A percentile compares a stretch with the other conserved stretches of the same genome.
These are phyloP conservation scores for Viola odorata DNA, from an alignment of 345 rosid genomes.

Conservation along the genomic window DNA sequence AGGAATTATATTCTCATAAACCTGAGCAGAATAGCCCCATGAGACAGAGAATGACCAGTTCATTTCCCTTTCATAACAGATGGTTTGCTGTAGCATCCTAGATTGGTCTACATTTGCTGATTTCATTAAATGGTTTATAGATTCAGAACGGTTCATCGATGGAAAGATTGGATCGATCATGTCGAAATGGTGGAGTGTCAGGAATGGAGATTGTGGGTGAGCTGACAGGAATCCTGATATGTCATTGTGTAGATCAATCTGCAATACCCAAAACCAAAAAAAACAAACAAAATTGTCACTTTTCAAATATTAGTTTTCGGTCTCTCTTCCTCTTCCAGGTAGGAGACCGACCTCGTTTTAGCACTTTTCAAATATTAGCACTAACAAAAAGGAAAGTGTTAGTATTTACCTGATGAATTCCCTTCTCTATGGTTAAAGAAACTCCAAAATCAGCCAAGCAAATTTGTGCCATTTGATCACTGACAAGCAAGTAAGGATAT, in stretches of 20 bases:
- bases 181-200: slow-evolving; percentile 66
- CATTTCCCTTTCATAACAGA: slow-evolving; percentile 48
- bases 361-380: too few relatives aligned
- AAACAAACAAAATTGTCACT: not conserved
- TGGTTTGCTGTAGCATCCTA: slow-evolving; percentile 56
- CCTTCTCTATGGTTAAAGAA: slow-evolving; percentile 35
- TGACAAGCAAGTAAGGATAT: slow-evolving; percentile 4
- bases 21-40: slow-evolving; percentile 62
- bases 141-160: slow-evolving; percentile 36
- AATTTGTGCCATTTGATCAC: slow-evolving; percentile 23
- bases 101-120: slow-evolving; percentile 45
- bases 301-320: too few relatives aligned
- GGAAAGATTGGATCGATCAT: slow-evolving; percentile 53
- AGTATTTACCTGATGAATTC: slow-evolving; percentile 57
- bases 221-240: slow-evolving; percentile 64
- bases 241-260: slow-evolving; percentile 59
- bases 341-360: too few relatives aligned
- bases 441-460: slow-evolving; percentile 55
- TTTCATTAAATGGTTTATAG: slow-evolving; percentile 54
- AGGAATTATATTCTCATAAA: slow-evolving; percentile 54
- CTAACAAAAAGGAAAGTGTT: not conserved
- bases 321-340: too few relatives aligned
- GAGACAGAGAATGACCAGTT: slow-evolving; percentile 65
- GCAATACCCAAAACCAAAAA: slow-evolving; percentile 1
- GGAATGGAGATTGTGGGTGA: slow-evolving; percentile 50